Evolutionary conservation across 2,329 filamentous ascomycete genomes (phyloP), one percentile per base, ranked within the genome.

Genomic region (Septoria linicola): DNA sequence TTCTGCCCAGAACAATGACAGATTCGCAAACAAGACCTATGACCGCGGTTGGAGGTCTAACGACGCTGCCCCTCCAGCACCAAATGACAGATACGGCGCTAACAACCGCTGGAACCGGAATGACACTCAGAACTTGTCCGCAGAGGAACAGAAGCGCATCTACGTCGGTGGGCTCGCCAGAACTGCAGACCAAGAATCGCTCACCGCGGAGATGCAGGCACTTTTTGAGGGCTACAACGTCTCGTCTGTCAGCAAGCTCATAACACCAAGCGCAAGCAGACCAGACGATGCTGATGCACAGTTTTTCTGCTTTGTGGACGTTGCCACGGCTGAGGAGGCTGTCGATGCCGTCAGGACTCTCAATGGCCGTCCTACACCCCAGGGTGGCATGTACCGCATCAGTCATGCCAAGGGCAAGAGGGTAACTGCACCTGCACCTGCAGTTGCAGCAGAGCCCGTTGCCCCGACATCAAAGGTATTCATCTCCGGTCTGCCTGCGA

Each of bases 241-340:
- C 63, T 68, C 73, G 58, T 72, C 72, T 43, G 69, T 78, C 48
- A 77, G 72, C 64, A 78, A 77, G 63, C 64, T 76, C 37, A 63
- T 64, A n/a, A 59, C 57, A 31, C 62, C 62, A 3, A 43, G 37
- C 14, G 43, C 42, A 7, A 39, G 13, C 30, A 41, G 1, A 16
- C 27, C 20, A 31, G n/a, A 11, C 23, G 30, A 23, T 23, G 54
- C 48, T 4, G 56, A 45, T 8, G 55, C 54, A 8, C 53, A 54
- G 10, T 54, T 55, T 51, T 67, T 66, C 42, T 66, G 64, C 36
- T 68, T 66, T 42, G 63, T 68, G 4, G 66, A 69, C 39, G 35
- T 68, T 4, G 16, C 52, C 8, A 63, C 41, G 40, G 51, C 57
- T 11, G 53, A 62, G 35, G 62, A 68, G 23, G 64, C 64, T 1